Evolutionary conservation across 169 alveolate species (phyloP).

Genomic region (Plasmodium gonderi): DNA sequence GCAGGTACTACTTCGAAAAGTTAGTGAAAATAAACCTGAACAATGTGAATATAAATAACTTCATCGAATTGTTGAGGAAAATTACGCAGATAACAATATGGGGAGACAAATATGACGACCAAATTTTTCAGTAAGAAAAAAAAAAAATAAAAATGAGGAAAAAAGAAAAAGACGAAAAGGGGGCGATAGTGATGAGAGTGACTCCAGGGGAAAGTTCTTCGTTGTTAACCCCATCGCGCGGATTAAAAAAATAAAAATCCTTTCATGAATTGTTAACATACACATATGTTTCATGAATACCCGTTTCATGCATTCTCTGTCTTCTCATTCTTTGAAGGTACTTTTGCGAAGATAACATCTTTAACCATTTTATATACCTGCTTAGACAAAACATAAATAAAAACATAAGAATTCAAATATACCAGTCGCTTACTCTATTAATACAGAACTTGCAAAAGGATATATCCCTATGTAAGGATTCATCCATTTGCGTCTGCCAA

Average conservation of each 20-base stretch:
- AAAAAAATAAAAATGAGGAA: neutral
- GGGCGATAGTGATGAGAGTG: neutral
- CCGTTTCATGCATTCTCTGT: neutral
- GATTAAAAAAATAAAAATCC: no score
- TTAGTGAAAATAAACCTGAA: constrained; percentile 51
- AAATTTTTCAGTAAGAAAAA: constrained; percentile 57
- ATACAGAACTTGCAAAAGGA: constrained; percentile 60
- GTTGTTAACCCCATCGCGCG: no score
- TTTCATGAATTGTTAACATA: neutral
- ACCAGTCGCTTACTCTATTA: constrained; percentile 44
- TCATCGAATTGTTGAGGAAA: constrained; percentile 49
- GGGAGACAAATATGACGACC: constrained; percentile 72
- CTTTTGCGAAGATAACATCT: constrained; percentile 65
- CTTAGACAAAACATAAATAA: constrained; percentile 51
- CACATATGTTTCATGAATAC: no score
- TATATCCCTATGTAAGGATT: constrained; percentile 40
- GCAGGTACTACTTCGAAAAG: constrained; percentile 58
- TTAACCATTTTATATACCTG: constrained; percentile 42
- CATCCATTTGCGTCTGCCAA: neutral
- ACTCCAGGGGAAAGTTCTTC: neutral
- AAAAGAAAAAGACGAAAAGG: neutral
- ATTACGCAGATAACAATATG: constrained; percentile 71
- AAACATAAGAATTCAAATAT: constrained; percentile 35
- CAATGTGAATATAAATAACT: constrained; percentile 53
- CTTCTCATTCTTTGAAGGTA: constrained; percentile 10